Conservation (phyloP, 1,284 basidiomycete genomes). For the Golubevia sp. region DNA sequence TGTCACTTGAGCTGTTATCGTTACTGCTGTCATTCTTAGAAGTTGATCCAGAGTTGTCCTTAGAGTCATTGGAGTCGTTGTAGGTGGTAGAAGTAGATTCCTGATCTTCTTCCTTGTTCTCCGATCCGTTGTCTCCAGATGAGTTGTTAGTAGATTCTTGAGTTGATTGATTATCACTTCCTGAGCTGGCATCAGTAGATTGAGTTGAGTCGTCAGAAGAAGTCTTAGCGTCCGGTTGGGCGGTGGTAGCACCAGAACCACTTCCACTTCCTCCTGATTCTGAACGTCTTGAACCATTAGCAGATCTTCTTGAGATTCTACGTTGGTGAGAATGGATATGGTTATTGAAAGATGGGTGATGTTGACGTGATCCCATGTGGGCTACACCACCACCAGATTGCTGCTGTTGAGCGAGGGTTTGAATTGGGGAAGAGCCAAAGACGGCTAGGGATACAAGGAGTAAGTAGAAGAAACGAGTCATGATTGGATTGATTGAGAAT, state of each 20-base stretch:
- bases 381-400: too few relatives aligned
- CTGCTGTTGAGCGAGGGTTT: not conserved
- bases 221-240: too few relatives aligned
- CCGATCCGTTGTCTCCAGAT: not conserved
- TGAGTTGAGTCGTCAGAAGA: not conserved
- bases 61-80: not conserved
- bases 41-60: not conserved
- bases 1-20: not conserved
- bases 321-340: not conserved
- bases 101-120: too few relatives aligned
- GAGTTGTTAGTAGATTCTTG: not conserved
- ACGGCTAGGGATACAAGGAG: not conserved
- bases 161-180: not conserved
- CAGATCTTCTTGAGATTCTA: not conserved
- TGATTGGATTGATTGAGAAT: too few relatives aligned
- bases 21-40: not conserved
- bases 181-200: not conserved
- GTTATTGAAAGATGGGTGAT: too few relatives aligned
- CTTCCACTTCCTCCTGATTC: not conserved
- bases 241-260: not conserved
- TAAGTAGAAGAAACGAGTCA: too few relatives aligned
- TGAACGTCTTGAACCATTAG: not conserved
- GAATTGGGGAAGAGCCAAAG: not conserved
- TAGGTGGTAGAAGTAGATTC: too few relatives aligned
- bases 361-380: not conserved